Percentiles rank a stretch among this genome's conserved stretches.
These are phyloP conservation scores for Candida ovalis DNA, from an alignment of 805 yeast species.

Conservation along the genomic window DNA sequence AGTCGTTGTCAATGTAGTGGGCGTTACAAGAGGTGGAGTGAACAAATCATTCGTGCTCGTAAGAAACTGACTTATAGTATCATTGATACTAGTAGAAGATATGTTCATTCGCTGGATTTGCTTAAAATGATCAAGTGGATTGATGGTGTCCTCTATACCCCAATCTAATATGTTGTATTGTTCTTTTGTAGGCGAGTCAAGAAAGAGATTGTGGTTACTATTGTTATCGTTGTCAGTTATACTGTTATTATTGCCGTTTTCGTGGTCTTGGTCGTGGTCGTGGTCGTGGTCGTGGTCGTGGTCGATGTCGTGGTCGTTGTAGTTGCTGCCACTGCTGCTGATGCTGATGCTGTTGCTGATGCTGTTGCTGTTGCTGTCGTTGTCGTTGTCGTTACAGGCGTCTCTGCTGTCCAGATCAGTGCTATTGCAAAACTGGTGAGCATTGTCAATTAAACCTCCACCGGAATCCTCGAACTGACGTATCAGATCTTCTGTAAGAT, in stretches of 20 bases:
- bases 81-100: neutral
- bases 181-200: neutral
- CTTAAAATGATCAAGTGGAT: neutral
- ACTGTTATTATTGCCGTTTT: neutral
- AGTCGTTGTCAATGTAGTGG: neutral
- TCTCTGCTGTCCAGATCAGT: too few species aligned
- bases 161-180: constrained; percentile 14
- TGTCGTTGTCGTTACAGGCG: too few species aligned
- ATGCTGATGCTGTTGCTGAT: too few species aligned
- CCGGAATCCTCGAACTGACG: neutral
- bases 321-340: too few species aligned
- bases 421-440: too few species aligned
- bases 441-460: neutral
- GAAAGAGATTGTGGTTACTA: neutral
- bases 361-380: too few species aligned
- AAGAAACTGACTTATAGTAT: neutral
- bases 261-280: too few species aligned
- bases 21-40: neutral
- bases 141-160: constrained; percentile 19
- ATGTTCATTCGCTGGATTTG: neutral
- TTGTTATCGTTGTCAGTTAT: neutral
- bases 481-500: neutral
- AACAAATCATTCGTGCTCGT: neutral
- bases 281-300: too few species aligned
- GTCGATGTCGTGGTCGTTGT: too few species aligned